Evolutionary conservation across 1,284 basidiomycete species (phyloP), one percentile per base, ranked within the genome.

Genomic region (Agroathelia rolfsii): DNA sequence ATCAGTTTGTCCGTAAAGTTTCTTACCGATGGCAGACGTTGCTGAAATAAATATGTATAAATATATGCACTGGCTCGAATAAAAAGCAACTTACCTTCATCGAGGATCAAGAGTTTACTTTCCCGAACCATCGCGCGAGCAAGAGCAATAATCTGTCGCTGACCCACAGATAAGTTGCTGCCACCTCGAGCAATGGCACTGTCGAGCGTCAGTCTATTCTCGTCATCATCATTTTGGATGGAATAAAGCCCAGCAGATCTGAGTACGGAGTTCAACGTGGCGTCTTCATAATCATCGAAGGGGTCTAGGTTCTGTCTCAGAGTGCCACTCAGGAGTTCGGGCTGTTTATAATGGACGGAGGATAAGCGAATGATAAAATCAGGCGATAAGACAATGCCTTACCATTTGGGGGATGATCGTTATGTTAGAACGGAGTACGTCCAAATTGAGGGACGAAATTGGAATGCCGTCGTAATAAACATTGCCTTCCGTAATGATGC

Each of bases 281-380:
- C 67, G 49, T 89, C 85, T 32, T 84, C 78, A 46, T 77, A 64
- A 47, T 79, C 66, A 5, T 65, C 69, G 48, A 87, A 88, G 0
- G 85, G 84, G 46, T 80, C 78, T 7, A 81, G 47, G 47, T 76
- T 77, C 31, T 66, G 52, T 8, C 73, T 60, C 16, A 78, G 48
- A 0, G 66, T 63, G 9, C 73, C 77, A 37, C 65, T 69, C 28
- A 81, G 52, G 1, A 80, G 59, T 41, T 80, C 76, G 6, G 85
- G 81, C 66, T 75, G 35, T 1, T 8, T 21, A 8, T n/a, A n/a
- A n/a, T n/a, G n/a, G 59, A 4, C 13, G 16, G 14, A 14, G 17
- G 8, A n/a, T n/a, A 63, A 19, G 32, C 22, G 9, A 14, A 7
- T 56, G 16, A 11, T 14, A 37, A n/a, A 34, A 21, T 24, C n/a